These are phyloP conservation scores for Paraphoma sp. DNA, from an alignment of 2,329 filamentous ascomycete species.

Conservation along the genomic window DNA sequence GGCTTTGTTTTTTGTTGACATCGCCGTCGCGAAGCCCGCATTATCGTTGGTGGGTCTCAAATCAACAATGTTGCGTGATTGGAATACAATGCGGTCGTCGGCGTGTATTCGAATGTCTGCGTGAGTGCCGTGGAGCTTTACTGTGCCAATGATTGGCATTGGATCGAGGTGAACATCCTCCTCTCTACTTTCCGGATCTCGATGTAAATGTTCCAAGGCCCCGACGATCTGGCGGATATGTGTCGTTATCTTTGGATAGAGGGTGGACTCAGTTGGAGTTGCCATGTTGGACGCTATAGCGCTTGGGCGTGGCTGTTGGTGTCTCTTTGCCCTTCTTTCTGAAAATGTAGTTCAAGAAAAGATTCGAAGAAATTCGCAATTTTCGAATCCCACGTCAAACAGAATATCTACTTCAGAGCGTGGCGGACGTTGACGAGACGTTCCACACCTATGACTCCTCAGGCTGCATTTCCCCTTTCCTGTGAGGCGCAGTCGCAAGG, in stretches of 20 bases:
- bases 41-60: slow-evolving; percentile 30
- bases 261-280: slow-evolving; percentile 14
- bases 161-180: slow-evolving; percentile 6
- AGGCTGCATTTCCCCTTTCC: not conserved
- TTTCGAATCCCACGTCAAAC: no score
- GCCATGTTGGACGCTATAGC: slow-evolving; percentile 15
- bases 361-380: no score
- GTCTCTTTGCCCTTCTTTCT: no score
- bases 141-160: slow-evolving; percentile 33
- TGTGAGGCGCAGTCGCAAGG: not conserved
- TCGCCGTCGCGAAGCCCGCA: slow-evolving; percentile 28
- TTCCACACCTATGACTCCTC: not conserved
- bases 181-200: slow-evolving; percentile 8
- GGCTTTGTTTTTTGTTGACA: slow-evolving; percentile 17
- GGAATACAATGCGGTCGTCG: slow-evolving; percentile 28
- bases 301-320: not conserved
- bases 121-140: slow-evolving; percentile 45
- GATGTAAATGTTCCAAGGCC: slow-evolving; percentile 13
- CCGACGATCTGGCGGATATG: slow-evolving; percentile 28
- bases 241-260: slow-evolving; percentile 40
- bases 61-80: slow-evolving; percentile 30
- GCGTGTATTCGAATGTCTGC: slow-evolving; percentile 35
- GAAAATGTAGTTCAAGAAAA: no score
- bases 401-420: no score
- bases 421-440: not conserved